Base-by-base conservation (phyloP, 1,284 basidiomycete species). In the Cutaneotrichosporon cyanovorans region DNA sequence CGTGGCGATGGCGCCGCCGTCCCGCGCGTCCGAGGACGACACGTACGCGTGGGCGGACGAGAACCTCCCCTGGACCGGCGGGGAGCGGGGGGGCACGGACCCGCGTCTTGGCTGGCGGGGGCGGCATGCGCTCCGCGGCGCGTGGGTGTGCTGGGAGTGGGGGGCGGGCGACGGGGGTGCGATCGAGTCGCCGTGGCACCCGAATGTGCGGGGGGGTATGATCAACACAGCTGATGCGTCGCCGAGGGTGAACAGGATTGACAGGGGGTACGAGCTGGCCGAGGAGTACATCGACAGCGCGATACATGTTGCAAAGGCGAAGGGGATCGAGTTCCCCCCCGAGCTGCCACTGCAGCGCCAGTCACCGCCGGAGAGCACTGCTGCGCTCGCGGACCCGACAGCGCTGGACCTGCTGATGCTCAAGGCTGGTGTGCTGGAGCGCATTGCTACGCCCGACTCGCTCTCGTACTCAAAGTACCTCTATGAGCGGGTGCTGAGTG, bases 61-160 rank as follows among this genome's bases (percentile, higher is more conserved):
- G 50, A 75, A 76, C 30, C 81, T 82, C 49, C 74, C 75, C 36
- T 89, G 86, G 86, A 78, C 83, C 2, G 84, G 84, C n/a, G 80
- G 83, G 35, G 42, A 59, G 7, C 62, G 51, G 18, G 84, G 83
- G 8, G 87, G 87, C 33, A 89, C 87, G 14, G 83, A 87, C 63
- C 75, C 82, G 5, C 75, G 73, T 9, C 74, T 90, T 2, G 83
- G 85, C 1, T 77, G 78, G 60, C 75, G 74, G 61, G 84, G 76
- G 15, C 74, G 84, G 21, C 80, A 84, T 64, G 77, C 79, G 16
- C 72, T 87, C 0, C 79, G 86, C 32, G 78, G 78, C 23, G 84
- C 86, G 11, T 89, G 85, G 85, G 81, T 84, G 68, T 79, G 80
- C 5, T 78, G 81, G 56, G 75, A 84, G 57, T 85, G 82, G 82